Evolutionary conservation across 768 basidiomycete genomes (phyloP).

Genomic region (Tylopilus cervinicoccineus): DNA sequence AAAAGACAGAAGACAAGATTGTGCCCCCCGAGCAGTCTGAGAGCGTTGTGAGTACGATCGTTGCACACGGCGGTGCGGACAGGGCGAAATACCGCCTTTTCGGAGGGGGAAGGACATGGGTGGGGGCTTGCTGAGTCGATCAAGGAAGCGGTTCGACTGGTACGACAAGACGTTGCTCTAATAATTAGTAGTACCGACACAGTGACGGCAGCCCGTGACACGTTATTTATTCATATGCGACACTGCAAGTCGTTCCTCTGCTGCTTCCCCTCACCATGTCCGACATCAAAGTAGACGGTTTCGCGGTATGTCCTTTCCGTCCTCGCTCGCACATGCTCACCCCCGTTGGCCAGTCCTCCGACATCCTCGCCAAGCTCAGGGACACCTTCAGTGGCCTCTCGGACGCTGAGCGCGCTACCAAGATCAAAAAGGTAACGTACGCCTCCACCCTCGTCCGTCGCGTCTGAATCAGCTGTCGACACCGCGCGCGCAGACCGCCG

Average conservation of each 20-base stretch:
- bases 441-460: neutral
- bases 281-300: conserved; percentile 69
- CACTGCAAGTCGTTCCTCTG: too few relatives aligned
- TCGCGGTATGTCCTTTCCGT: conserved; percentile 45
- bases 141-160: conserved; percentile 34
- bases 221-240: too few relatives aligned
- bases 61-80: conserved; percentile 15
- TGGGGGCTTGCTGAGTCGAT: conserved; percentile 36
- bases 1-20: conserved; percentile 58
- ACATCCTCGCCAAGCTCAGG: conserved; percentile 52
- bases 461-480: neutral
- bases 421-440: conserved; percentile 76
- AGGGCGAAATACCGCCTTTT: conserved; percentile 38
- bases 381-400: conserved; percentile 49
- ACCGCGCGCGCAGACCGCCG: conserved; percentile 68
- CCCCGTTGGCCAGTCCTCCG: conserved; percentile 51
- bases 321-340: neutral
- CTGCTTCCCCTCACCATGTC: conserved; percentile 53
- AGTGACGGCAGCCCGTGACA: too few relatives aligned
- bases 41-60: conserved; percentile 28
- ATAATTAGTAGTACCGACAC: too few relatives aligned
- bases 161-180: conserved; percentile 25
- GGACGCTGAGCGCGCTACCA: conserved; percentile 59
- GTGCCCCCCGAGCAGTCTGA: conserved; percentile 65
- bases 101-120: conserved; percentile 44